Percentiles rank a stretch among this genome's conserved stretches.
Evolutionary conservation across 2,329 filamentous ascomycete genomes (phyloP).

Genomic region (Scedosporium apiospermum): DNA sequence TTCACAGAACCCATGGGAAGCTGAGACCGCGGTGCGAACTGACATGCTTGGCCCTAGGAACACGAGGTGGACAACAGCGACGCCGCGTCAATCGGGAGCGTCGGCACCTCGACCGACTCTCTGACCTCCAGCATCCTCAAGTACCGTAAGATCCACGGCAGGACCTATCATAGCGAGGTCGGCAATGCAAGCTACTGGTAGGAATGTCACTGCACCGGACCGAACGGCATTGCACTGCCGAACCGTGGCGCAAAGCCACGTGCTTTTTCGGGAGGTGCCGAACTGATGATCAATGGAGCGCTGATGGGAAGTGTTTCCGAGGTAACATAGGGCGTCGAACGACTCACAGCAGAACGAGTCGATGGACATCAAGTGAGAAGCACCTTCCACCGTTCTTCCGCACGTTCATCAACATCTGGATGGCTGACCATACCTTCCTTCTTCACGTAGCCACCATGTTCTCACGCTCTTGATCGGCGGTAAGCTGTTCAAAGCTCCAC

Average conservation of each 20-base stretch:
- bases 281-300: neutral
- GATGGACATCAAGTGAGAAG: conserved; percentile 13
- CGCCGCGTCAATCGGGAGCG: too few species aligned
- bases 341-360: conserved; percentile 11
- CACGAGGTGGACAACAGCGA: too few species aligned
- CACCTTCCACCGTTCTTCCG: neutral
- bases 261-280: too few species aligned
- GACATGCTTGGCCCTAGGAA: too few species aligned
- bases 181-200: conserved; percentile 17
- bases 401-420: neutral
- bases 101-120: conserved; percentile 18
- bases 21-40: too few species aligned
- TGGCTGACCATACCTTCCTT: neutral
- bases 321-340: conserved; percentile 7
- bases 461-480: conserved; percentile 13
- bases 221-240: neutral
- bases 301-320: neutral
- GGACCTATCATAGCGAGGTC: conserved; percentile 14
- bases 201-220: too few species aligned
- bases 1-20: too few species aligned
- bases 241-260: too few species aligned
- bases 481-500: conserved; percentile 15
- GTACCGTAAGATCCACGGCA: conserved; percentile 18
- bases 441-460: conserved; percentile 12
- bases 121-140: conserved; percentile 20